phyloP scores from a whole-genome alignment of 768 basidiomycete genomes.

The Suillus brevipes region DNA sequence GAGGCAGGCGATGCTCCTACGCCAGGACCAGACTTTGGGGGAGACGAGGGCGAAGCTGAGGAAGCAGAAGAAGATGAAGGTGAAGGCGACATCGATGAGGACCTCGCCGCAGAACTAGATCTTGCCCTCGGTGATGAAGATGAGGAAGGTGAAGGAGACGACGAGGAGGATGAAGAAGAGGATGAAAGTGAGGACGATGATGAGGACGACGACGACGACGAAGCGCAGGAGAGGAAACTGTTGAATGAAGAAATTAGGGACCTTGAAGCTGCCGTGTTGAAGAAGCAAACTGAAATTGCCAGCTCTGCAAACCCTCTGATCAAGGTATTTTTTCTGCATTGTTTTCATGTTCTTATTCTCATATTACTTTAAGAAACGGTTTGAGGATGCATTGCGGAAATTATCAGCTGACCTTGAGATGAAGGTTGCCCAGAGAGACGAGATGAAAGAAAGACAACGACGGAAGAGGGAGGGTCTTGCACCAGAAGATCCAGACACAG shows the following conservation, averaged over 20 bases:
- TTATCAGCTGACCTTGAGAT: slow-evolving; percentile 82
- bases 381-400: slow-evolving; percentile 91
- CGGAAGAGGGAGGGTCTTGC: slow-evolving; percentile 67
- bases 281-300: slow-evolving; percentile 82
- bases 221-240: slow-evolving; percentile 72
- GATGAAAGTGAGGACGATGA: slow-evolving; percentile 45
- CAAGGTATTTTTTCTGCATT: slow-evolving; percentile 46
- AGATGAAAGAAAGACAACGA: slow-evolving; percentile 73
- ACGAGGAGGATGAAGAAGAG: slow-evolving; percentile 65
- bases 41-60: slow-evolving; percentile 59
- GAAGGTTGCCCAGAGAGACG: slow-evolving; percentile 78
- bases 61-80: slow-evolving; percentile 60
- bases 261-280: slow-evolving; percentile 81
- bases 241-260: slow-evolving; percentile 89
- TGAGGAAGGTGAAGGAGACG: slow-evolving; percentile 63
- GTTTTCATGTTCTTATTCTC: neutral
- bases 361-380: slow-evolving; percentile 65
- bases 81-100: slow-evolving; percentile 85
- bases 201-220: slow-evolving; percentile 79
- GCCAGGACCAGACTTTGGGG: slow-evolving; percentile 50
- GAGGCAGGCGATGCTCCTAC: slow-evolving; percentile 66
- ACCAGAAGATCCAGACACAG: slow-evolving; percentile 39
- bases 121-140: slow-evolving; percentile 75
- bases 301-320: slow-evolving; percentile 87
- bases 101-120: slow-evolving; percentile 85